Percentiles rank a stretch among this genome's conserved stretches.
Conservation (phyloP, 257 asterid species). For the Nicotiana tabacum region DNA sequence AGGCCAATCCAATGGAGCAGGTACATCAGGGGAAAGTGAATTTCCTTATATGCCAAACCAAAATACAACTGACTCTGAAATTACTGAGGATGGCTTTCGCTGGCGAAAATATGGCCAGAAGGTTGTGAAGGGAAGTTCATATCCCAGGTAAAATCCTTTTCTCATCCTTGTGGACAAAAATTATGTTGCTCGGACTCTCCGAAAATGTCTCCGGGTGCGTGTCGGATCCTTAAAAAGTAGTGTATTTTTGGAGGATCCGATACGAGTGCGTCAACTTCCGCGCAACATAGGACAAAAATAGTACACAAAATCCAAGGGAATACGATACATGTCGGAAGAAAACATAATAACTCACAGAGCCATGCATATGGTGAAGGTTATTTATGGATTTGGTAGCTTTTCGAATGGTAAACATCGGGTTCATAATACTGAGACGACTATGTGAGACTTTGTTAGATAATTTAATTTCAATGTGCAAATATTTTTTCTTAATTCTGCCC, state of each 20-base stretch:
- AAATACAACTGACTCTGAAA: slow-evolving; percentile 38
- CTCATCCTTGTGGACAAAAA: background rate
- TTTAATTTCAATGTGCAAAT: background rate
- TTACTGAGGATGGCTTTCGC: slow-evolving; percentile 62
- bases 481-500: background rate
- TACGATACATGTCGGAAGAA: background rate
- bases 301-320: background rate
- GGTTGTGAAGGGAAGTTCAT: slow-evolving; percentile 69
- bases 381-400: background rate
- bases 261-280: no score
- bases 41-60: background rate
- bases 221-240: no score
- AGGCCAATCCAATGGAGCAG: slow-evolving; percentile 25
- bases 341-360: background rate
- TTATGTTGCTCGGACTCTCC: no score
- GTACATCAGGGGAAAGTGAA: slow-evolving; percentile 25
- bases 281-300: no score
- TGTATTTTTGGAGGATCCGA: no score
- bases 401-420: background rate
- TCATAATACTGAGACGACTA: background rate
- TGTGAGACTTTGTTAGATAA: background rate
- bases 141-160: slow-evolving; percentile 57
- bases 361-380: background rate
- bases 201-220: no score
- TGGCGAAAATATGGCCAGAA: slow-evolving; percentile 96